Conservation (phyloP, 2,329 filamentous ascomycete species). For the Zopfia rhizophila region DNA sequence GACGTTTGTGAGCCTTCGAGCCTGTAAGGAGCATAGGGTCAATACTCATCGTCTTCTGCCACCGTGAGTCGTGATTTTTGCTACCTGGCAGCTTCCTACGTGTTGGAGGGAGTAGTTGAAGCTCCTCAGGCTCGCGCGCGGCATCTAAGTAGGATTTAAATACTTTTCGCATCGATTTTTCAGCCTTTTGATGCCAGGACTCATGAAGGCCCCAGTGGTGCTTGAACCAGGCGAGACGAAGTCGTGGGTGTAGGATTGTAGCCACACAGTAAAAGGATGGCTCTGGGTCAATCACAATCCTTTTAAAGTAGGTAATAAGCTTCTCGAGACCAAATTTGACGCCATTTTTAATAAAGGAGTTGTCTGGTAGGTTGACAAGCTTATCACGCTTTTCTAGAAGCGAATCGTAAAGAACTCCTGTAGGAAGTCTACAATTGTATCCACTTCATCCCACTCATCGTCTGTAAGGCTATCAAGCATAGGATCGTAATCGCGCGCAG, state of each 20-base stretch:
- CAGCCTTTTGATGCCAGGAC: slow-evolving; percentile 6
- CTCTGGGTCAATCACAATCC: slow-evolving; percentile 9
- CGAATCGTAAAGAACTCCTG: slow-evolving; percentile 7
- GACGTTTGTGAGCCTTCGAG: slow-evolving; percentile 4
- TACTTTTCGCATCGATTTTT: slow-evolving; percentile 4
- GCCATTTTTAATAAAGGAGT: slow-evolving; percentile 5
- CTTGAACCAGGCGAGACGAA: slow-evolving; percentile 17
- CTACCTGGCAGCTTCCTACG: slow-evolving; percentile 5
- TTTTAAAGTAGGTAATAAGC: slow-evolving; percentile 18
- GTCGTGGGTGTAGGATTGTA: slow-evolving; percentile 13
- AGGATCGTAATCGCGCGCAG: slow-evolving; percentile 16
- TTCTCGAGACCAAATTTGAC: slow-evolving; percentile 12
- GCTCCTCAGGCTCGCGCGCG: not conserved
- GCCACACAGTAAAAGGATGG: slow-evolving; percentile 11
- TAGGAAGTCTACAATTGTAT: slow-evolving; percentile 13
- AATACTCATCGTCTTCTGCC: slow-evolving; percentile 5
- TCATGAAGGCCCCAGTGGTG: slow-evolving; percentile 6
- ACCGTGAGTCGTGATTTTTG: slow-evolving; percentile 1
- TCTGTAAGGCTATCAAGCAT: slow-evolving; percentile 8
- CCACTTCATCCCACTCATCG: slow-evolving; percentile 14
- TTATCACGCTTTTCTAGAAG: too few species aligned
- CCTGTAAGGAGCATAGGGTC: slow-evolving; percentile 8
- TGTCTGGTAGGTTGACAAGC: slow-evolving; percentile 12
- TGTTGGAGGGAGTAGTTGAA: not conserved
- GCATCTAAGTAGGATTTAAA: slow-evolving; percentile 8